Base-by-base conservation (phyloP, 306 rosid species). In the Trifolium dubium region DNA sequence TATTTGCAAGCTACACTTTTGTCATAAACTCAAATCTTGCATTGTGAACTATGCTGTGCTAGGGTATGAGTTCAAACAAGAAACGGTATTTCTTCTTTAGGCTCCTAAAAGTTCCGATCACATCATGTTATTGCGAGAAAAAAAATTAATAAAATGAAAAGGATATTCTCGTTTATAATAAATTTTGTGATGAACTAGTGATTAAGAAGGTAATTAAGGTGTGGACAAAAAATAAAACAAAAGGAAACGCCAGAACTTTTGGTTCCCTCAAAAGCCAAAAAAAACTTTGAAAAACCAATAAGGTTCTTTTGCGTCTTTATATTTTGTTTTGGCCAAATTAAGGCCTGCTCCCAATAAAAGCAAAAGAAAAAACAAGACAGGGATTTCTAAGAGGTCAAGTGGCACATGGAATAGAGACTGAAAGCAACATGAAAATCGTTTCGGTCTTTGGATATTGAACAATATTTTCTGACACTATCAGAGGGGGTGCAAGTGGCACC, bases 301-400 rank as follows among this genome's bases (percentile, higher is more conserved):
- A 51, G 17, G 5, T 73, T 71, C 71, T 59, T 82, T 82, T 39
- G 6, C 4, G 35, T 49, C 49, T 72, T 30, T 3, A 46, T 69
- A 74, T 29, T 74, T 3, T 39, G 75, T 70, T 50, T 59, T 19
- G 62, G 75, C 71, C 62, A 37, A 74, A 70, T 64, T 61, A 66
- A 31, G 75, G 74, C 60, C 5, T 74, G 77, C 61, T 78, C 51
- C 71, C 62, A 64, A 56, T 63, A 71, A 80, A 80, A 69, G 69
- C 43, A 40, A 58, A 64, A 61, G 39, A 39, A 53, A 34, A 39
- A 69, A 70, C 17, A 65, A 62, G 64, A 79, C 15, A 74, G 65
- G 83, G 60, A 71, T 50, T 67, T 74, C 15, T 13, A 9, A 47
- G 51, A 78, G 47, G 83, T 59, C 79, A 67, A 69, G 83, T 81